Evolutionary conservation across 2,329 filamentous ascomycete species (phyloP).

Genomic region (Fusarium annulatum): DNA sequence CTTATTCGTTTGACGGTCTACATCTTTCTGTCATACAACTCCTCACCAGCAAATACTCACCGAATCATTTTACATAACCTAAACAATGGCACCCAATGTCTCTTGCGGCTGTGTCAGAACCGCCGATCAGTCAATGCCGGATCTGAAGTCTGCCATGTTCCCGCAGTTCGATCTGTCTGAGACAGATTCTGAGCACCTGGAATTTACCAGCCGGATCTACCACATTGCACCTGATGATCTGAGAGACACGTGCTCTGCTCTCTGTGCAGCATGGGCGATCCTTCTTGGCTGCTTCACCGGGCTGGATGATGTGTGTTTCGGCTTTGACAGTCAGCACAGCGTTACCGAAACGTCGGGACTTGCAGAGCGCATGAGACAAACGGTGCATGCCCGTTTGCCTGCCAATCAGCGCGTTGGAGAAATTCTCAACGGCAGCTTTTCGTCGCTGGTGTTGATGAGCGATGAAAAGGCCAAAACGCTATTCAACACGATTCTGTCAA

Average conservation of each 20-base stretch:
- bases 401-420: slow-evolving; percentile 8
- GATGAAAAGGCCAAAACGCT: slow-evolving; percentile 42
- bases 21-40: background rate
- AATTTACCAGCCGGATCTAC: background rate
- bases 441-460: background rate
- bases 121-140: background rate
- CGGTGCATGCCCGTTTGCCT: background rate
- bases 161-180: slow-evolving; percentile 35
- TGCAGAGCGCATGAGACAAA: background rate
- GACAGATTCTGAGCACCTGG: background rate
- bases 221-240: background rate
- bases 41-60: background rate
- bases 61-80: background rate
- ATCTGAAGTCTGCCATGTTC: slow-evolving; percentile 36
- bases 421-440: background rate
- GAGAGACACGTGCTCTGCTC: slow-evolving; percentile 7
- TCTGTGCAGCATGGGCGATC: slow-evolving; percentile 30
- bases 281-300: slow-evolving; percentile 39
- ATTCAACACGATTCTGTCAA: slow-evolving; percentile 59
- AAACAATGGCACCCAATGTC: slow-evolving; percentile 8
- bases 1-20: background rate
- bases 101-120: slow-evolving; percentile 21
- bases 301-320: slow-evolving; percentile 36
- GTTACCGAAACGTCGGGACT: background rate
- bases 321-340: slow-evolving; percentile 21